phyloP scores from a whole-genome alignment of 257 asterid species.

The Nicotiana knightiana region DNA sequence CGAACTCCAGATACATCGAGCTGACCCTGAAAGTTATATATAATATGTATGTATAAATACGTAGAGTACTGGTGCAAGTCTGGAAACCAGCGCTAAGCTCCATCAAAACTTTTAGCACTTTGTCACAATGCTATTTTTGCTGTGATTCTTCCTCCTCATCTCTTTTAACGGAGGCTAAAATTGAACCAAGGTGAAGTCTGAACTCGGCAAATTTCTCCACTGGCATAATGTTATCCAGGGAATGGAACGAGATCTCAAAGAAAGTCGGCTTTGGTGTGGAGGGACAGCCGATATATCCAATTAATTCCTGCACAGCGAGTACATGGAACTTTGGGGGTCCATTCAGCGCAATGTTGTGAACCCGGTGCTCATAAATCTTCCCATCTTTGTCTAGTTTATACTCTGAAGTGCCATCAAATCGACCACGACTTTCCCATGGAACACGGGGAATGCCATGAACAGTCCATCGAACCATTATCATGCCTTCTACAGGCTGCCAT shows the following conservation, averaged over 20 bases:
- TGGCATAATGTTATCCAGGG: slow-evolving; percentile 22
- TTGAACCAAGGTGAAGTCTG: slow-evolving; percentile 36
- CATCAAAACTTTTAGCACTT: neutral
- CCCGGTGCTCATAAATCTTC: slow-evolving; percentile 88
- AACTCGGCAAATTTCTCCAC: slow-evolving; percentile 28
- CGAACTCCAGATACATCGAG: neutral
- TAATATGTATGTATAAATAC: neutral
- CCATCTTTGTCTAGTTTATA: slow-evolving; percentile 93
- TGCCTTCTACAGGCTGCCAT: slow-evolving; percentile 76
- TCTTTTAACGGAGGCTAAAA: slow-evolving; percentile 22
- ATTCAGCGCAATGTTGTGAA: slow-evolving; percentile 80
- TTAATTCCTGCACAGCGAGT: slow-evolving; percentile 56
- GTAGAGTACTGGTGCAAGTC: neutral
- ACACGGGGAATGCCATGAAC: slow-evolving; percentile 83
- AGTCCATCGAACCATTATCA: slow-evolving; percentile 91
- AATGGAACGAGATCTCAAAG: slow-evolving; percentile 51
- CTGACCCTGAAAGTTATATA: neutral
- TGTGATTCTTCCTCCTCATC: slow-evolving; percentile 28
- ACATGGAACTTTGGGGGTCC: slow-evolving; percentile 73
- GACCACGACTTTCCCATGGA: slow-evolving; percentile 84
- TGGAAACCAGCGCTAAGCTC: neutral
- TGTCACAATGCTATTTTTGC: neutral
- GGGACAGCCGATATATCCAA: slow-evolving; percentile 57
- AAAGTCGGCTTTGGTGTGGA: slow-evolving; percentile 89
- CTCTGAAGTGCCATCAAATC: slow-evolving; percentile 93